Evolutionary conservation across 1,284 basidiomycete species (phyloP).

Genomic region (Tilletia indica): DNA sequence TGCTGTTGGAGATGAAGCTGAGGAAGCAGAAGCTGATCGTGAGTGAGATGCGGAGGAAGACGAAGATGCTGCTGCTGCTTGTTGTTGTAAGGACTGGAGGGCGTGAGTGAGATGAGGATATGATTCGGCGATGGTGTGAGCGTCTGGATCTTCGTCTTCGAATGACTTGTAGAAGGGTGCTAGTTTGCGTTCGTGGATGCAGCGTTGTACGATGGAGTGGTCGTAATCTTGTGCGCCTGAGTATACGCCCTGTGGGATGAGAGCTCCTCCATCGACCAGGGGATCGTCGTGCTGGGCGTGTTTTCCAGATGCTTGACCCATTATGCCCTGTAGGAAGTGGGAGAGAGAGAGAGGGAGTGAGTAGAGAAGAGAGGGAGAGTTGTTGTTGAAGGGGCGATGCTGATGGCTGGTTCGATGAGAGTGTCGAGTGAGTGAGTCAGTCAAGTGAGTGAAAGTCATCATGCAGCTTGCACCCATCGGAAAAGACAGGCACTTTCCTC

Average conservation of each 20-base stretch:
- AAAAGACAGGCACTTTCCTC: too few relatives aligned
- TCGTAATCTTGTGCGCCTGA: slow-evolving; percentile 77
- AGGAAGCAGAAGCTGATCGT: background rate
- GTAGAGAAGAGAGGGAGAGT: background rate
- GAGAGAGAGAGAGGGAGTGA: slow-evolving; percentile 7
- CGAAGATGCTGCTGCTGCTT: background rate
- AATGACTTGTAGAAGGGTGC: slow-evolving; percentile 94
- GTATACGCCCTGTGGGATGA: slow-evolving; percentile 85
- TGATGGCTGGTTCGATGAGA: too few relatives aligned
- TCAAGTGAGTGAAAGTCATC: too few relatives aligned
- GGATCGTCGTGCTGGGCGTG: slow-evolving; percentile 1
- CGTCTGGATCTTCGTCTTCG: slow-evolving; percentile 84
- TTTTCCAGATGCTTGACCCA: slow-evolving; percentile 8
- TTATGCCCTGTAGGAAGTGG: background rate
- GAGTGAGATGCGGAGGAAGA: background rate
- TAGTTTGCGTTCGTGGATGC: slow-evolving; percentile 81
- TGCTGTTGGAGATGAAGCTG: background rate
- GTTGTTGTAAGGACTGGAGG: background rate
- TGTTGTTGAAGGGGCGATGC: too few relatives aligned
- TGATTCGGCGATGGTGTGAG: slow-evolving; percentile 66
- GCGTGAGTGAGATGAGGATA: slow-evolving; percentile 61
- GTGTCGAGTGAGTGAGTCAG: background rate
- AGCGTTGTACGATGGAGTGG: slow-evolving; percentile 76
- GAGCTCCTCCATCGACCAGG: slow-evolving; percentile 65
- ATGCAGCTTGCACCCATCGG: too few relatives aligned